Percentiles rank a stretch among this genome's conserved stretches.
Evolutionary conservation across 202 grass and related monocot species (phyloP).

Genomic region (Sporobolus alterniflorus): DNA sequence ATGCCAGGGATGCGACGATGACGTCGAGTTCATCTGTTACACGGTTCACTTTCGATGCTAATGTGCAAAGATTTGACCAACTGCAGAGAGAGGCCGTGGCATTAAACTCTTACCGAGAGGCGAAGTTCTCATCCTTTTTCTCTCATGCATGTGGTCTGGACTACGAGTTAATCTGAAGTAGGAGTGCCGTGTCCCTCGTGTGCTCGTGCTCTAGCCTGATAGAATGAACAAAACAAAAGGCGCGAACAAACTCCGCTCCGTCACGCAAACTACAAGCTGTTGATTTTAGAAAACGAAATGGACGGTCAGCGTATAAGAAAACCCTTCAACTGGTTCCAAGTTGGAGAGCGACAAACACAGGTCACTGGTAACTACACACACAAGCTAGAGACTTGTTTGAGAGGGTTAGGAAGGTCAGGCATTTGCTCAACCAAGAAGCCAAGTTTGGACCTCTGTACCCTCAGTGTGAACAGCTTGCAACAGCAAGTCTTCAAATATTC

Average conservation of each 20-base stretch:
- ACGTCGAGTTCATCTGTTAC: constrained; percentile 16
- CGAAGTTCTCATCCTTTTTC: too few species aligned
- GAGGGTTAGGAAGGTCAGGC: neutral
- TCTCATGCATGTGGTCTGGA: too few species aligned
- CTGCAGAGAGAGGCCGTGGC: too few species aligned
- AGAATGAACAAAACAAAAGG: neutral
- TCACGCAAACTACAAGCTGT: neutral
- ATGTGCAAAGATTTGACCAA: neutral
- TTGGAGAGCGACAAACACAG: neutral
- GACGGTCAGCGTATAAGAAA: neutral
- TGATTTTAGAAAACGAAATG: neutral
- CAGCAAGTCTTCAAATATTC: neutral
- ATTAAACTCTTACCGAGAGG: too few species aligned
- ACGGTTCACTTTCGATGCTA: neutral
- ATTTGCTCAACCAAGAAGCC: too few species aligned
- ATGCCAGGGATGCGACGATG: constrained; percentile 43
- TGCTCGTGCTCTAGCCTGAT: neutral
- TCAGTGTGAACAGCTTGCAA: constrained; percentile 31
- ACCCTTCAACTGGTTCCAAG: neutral
- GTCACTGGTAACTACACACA: neutral
- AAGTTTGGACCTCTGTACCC: neutral
- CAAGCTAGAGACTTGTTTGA: neutral
- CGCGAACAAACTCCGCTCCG: neutral
- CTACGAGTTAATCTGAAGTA: too few species aligned
- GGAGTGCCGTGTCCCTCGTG: too few species aligned